A percentile compares a stretch with the other conserved stretches of the same genome.
Conservation (phyloP, 768 basidiomycete genomes). For the Crepidotus variabilis region DNA sequence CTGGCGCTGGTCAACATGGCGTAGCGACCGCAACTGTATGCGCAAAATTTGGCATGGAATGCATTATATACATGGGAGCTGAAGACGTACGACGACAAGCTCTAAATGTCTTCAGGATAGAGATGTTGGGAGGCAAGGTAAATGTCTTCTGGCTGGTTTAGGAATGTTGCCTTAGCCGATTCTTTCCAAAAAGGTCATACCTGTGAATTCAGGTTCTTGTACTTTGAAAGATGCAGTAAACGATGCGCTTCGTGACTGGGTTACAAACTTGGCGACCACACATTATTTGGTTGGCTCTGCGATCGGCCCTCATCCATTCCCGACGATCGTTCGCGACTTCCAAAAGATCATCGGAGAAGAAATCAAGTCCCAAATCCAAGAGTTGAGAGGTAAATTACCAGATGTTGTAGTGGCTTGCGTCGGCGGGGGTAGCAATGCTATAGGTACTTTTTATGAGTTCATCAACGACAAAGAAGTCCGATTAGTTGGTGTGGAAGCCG, state of each 20-base stretch:
- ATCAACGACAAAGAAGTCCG: constrained; percentile 83
- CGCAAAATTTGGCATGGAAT: constrained; percentile 93
- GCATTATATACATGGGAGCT: constrained; percentile 96
- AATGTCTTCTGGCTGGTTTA: background rate
- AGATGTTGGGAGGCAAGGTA: constrained; percentile 94
- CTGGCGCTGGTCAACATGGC: constrained; percentile 98
- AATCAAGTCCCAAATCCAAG: constrained; percentile 83
- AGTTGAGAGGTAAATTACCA: constrained; percentile 77
- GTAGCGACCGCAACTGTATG: constrained; percentile 99
- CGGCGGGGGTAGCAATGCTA: constrained; percentile 96
- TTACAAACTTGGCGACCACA: constrained; percentile 88
- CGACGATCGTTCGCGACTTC: constrained; percentile 98
- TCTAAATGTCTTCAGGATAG: constrained; percentile 95
- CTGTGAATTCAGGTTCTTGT: constrained; percentile 89
- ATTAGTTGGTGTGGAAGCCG: constrained; percentile 93
- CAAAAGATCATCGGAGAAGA: constrained; percentile 93
- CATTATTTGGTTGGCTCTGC: constrained; percentile 97
- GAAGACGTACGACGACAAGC: constrained; percentile 97
- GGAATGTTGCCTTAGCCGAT: background rate
- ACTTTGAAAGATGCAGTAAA: constrained; percentile 99
- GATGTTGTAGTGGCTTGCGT: constrained; percentile 96
- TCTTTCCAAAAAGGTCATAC: constrained; percentile 64
- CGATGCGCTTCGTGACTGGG: constrained; percentile 98
- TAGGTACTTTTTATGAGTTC: constrained; percentile 97
- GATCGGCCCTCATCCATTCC: constrained; percentile 98